Conservation (phyloP, 768 basidiomycete species). For the Mycena albidolilacea region DNA sequence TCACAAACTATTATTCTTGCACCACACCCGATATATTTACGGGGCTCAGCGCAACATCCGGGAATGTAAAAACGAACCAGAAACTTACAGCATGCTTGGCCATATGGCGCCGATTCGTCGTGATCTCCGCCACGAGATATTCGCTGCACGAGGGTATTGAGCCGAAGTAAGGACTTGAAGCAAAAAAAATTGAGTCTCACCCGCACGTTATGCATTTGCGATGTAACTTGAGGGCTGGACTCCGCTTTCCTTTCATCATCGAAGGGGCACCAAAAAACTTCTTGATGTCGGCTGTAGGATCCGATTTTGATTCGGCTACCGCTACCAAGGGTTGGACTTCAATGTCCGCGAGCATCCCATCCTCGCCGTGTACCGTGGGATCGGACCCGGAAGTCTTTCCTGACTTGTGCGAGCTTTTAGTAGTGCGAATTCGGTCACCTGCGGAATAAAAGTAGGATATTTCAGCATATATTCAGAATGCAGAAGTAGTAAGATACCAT, state of each 20-base stretch:
- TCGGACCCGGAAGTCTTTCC: too few species aligned
- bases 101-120: background rate
- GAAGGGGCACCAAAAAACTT: background rate
- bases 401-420: too few species aligned
- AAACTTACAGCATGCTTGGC: background rate
- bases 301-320: background rate
- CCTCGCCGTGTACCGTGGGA: background rate
- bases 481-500: too few species aligned
- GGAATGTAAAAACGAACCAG: background rate
- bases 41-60: background rate
- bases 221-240: background rate
- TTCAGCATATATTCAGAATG: too few species aligned
- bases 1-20: constrained; percentile 1
- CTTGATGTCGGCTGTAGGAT: background rate
- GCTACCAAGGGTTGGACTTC: background rate
- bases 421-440: too few species aligned
- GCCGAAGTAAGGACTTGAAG: background rate
- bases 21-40: background rate
- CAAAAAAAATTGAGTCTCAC: background rate
- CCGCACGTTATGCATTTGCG: background rate
- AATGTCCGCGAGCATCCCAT: constrained; percentile 16
- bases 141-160: background rate
- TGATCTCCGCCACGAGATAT: background rate
- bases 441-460: too few species aligned
- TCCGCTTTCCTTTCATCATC: background rate